Base-by-base conservation (phyloP, 2,329 filamentous ascomycete genomes). In the Triangularia verruculosa region DNA sequence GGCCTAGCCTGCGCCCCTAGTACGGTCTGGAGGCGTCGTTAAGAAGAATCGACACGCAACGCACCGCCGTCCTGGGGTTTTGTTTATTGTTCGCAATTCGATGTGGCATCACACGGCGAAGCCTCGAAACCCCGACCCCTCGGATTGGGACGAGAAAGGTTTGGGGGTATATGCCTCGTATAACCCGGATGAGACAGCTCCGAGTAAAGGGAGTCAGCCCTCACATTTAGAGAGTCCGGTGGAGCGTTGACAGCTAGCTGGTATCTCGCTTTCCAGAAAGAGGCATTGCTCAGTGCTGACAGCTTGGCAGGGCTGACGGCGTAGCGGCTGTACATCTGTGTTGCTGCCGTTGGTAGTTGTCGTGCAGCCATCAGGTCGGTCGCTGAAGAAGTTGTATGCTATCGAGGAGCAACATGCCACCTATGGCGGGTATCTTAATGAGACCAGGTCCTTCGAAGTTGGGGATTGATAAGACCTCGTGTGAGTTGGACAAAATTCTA, bases 171-270 rank as follows among this genome's bases (percentile, higher is more conserved):
- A 39, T 27, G 57, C 24, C 39, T 59, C 1, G 47, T 52, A 52
- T 30, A 59, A 51, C 39, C 39, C 39, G 57, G 57, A 59, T 27
- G 0, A 52, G 24, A 20, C 57, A 22, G 34, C 39, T 59, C 57
- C 57, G 57, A 47, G 39, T 9, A 17, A 9, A 20, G n/a, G 39
- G 3, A 20, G n/a, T 9, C 39, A 47, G n/a, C 3, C 20, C 20
- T 5, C n/a, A 9, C 4, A 9, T 47, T 20, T 47, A 9, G 7
- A 7, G n/a, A 47, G 39, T 20, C 39, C 39, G n/a, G 20, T 4
- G 3, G 11, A 47, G n/a, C 20, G 39, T 20, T 47, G 13, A 13
- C 34, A 28, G 27, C 9, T 28, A n/a, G n/a, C n/a, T 28, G 5
- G 27, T 4, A 28, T 28, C 13, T 32, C 11, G 39, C n/a, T 2